Evolutionary conservation across 164 flowering plant species (phyloP), one percentile per base, ranked within the genome.

Genomic region (Vitis cinerea): DNA sequence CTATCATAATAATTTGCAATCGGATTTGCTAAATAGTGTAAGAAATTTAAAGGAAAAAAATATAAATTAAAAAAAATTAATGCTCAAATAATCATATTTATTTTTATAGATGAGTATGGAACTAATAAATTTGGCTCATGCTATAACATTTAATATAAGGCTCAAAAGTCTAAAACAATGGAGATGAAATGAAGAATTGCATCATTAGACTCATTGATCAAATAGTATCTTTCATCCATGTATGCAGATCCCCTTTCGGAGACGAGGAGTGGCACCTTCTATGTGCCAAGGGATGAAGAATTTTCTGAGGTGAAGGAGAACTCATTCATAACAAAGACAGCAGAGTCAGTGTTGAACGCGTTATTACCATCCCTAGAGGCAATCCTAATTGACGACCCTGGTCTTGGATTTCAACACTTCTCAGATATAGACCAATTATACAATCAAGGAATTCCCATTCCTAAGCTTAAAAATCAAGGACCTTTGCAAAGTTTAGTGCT

Each of bases 241-340:
- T 2, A 16, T 71, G 23, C 68, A 83, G 86, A 83, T 44, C 84
- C 82, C 0, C 14, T 27, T 37, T 74, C 83, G 9, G 84, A 83
- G 60, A 23, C 30, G 3, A 64, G 80, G 65, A 31, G 52, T 4
- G 27, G 14, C 10, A 31, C 37, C 37, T 31, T 31, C 37, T 31
- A 31, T 31, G 37, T 31, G 37, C 37, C 37, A 31, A 31, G 5
- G 13, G 13, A 49, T 71, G 87, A 81, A 29, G 58, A 62, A 11
- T 84, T 84, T 67, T 57, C 80, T 3, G 75, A 73, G 54, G 65
- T 76, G 68, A 84, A 84, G 71, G 17, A 51, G 19, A 0, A 19
- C 37, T 55, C 57, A 10, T 84, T 84, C 66, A 72, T 47, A 27
- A 31, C 6, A 3, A 31, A 3, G 37, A 60, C 67, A 0, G 19